A percentile compares a stretch with the other conserved stretches of the same genome.
Evolutionary conservation across 2,329 filamentous ascomycete species (phyloP).

Genomic region (Ampelomyces quisqualis): DNA sequence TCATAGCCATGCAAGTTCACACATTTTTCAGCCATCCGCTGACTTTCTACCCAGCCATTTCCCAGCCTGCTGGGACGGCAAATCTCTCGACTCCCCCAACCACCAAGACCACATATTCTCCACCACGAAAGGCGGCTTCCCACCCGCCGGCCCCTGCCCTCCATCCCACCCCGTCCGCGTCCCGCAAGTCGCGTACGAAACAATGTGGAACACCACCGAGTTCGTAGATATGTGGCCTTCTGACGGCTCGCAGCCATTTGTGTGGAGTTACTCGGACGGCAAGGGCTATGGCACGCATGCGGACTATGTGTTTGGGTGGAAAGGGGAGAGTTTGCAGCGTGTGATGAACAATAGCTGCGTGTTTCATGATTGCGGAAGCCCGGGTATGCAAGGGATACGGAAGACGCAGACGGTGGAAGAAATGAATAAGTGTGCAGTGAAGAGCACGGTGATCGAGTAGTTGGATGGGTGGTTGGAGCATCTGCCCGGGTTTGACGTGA

Average conservation of each 20-base stretch:
- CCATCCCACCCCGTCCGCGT: slow-evolving; percentile 31
- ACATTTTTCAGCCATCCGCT: slow-evolving; percentile 1
- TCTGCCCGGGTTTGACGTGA: slow-evolving; percentile 11
- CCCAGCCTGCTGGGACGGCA: slow-evolving; percentile 49
- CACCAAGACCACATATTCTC: slow-evolving; percentile 54
- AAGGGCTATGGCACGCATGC: slow-evolving; percentile 28
- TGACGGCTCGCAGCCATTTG: slow-evolving; percentile 15
- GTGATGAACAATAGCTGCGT: slow-evolving; percentile 27
- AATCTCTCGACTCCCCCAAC: slow-evolving; percentile 53
- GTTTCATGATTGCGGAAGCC: slow-evolving; percentile 23
- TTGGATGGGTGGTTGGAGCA: slow-evolving; percentile 20
- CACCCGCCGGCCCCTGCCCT: slow-evolving; percentile 26
- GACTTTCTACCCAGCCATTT: slow-evolving; percentile 57
- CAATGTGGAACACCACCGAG: slow-evolving; percentile 32
- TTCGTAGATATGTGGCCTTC: slow-evolving; percentile 31
- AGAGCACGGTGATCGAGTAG: slow-evolving; percentile 15
- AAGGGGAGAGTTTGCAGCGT: slow-evolving; percentile 26
- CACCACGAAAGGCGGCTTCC: slow-evolving; percentile 23
- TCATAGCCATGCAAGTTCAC: neutral
- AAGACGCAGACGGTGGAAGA: slow-evolving; percentile 20
- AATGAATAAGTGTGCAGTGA: slow-evolving; percentile 23
- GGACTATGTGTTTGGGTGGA: slow-evolving; percentile 33
- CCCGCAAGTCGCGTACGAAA: slow-evolving; percentile 37
- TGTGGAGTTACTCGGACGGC: slow-evolving; percentile 16
- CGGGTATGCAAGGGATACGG: slow-evolving; percentile 18